Evolutionary conservation across 1,139 yeast genomes (phyloP).

Genomic region (Blastobotrys proliferans): DNA sequence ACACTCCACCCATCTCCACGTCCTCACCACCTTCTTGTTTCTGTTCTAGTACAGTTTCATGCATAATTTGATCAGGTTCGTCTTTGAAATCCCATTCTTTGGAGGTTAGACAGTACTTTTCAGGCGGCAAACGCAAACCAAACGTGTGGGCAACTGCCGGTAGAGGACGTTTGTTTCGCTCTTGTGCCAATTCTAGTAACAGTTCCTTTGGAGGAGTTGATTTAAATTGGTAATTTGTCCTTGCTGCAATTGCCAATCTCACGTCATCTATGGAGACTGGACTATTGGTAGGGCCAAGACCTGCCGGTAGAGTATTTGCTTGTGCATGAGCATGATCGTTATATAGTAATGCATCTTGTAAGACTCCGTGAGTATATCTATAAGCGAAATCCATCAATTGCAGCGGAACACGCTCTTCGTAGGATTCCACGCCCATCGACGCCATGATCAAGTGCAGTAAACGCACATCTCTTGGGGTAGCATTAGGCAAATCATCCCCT

Average conservation of each 20-base stretch:
- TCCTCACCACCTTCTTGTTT: conserved; percentile 6
- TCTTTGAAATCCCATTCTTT: conserved; percentile 64
- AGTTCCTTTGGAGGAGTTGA: conserved; percentile 95
- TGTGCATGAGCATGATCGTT: conserved; percentile 61
- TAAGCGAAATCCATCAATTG: conserved; percentile 97
- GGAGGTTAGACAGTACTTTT: conserved; percentile 89
- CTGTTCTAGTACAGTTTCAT: conserved; percentile 6
- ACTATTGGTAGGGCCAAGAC: conserved; percentile 41
- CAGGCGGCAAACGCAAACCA: conserved; percentile 95
- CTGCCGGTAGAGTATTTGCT: conserved; percentile 35
- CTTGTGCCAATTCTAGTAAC: conserved; percentile 83
- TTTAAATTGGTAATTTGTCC: conserved; percentile 90
- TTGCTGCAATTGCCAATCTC: conserved; percentile 86
- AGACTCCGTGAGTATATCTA: conserved; percentile 76
- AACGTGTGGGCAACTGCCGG: conserved; percentile 91
- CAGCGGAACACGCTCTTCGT: conserved; percentile 91
- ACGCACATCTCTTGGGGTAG: conserved; percentile 82
- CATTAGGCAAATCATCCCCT: conserved; percentile 24
- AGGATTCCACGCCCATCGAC: conserved; percentile 85
- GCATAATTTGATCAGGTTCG: conserved; percentile 30
- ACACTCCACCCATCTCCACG: conserved; percentile 12
- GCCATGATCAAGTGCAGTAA: conserved; percentile 86
- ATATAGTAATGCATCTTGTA: conserved; percentile 84
- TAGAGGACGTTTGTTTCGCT: conserved; percentile 79
- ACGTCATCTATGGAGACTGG: conserved; percentile 82